Percentiles rank a stretch among this genome's conserved stretches.
phyloP scores from a whole-genome alignment of 805 yeast genomes.

The Saccharomyces paradoxus region DNA sequence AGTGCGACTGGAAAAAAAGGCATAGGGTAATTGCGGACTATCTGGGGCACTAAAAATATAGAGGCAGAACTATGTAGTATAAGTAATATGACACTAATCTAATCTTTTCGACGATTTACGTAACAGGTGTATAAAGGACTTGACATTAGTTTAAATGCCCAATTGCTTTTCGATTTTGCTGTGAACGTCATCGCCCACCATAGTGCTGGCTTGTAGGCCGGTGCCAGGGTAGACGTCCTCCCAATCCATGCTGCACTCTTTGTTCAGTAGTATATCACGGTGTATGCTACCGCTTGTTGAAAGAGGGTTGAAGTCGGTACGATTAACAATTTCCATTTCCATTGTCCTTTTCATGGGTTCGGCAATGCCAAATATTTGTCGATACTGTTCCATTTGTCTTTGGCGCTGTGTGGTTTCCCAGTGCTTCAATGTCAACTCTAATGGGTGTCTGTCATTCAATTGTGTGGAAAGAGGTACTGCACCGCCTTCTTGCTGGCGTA shows the following conservation, averaged over 20 bases:
- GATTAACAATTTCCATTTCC: conserved; percentile 72
- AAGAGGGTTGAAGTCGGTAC: conserved; percentile 66
- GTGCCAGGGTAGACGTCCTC: conserved; percentile 73
- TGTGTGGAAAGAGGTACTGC: conserved; percentile 46
- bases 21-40: background rate
- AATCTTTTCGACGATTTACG: background rate
- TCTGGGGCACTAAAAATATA: background rate
- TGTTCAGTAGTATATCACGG: conserved; percentile 68
- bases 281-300: conserved; percentile 41
- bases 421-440: conserved; percentile 61
- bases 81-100: background rate
- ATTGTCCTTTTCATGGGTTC: conserved; percentile 87
- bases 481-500: conserved; percentile 58
- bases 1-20: background rate
- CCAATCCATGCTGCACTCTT: conserved; percentile 79
- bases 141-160: conserved; percentile 35
- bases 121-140: background rate
- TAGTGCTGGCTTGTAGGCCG: conserved; percentile 32
- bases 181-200: conserved; percentile 49
- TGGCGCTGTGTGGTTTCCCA: conserved; percentile 78
- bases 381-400: conserved; percentile 64
- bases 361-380: conserved; percentile 83
- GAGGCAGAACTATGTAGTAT: background rate
- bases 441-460: conserved; percentile 75
- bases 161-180: conserved; percentile 60